Evolutionary conservation across 805 yeast genomes (phyloP), one percentile per base, ranked within the genome.

Genomic region (Zygotorulaspora florentina): DNA sequence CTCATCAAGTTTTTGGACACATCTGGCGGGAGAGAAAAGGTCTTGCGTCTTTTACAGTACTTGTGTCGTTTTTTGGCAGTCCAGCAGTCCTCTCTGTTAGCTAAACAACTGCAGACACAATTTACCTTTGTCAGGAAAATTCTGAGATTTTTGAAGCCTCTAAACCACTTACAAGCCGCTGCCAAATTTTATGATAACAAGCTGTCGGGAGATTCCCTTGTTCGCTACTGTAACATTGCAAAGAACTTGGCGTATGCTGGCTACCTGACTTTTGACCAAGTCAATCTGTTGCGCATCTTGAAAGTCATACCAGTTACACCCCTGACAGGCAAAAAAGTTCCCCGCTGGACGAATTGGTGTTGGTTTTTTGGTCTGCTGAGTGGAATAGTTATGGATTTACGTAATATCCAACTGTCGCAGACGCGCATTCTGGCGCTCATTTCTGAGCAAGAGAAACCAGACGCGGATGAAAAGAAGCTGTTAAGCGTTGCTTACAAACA

Each of bases 141-240:
- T 17, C 69, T 90, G 72, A 79, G 97, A 59, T 80, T 84, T 59
- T 77, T 88, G 52, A 90, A 89, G 68, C 95, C 95, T 1, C 69
- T 90, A 58, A 74, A 74, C 57, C 88, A 84, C 62, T 60, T 86
- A 44, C 80, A 81, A 56, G 75, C 79, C n/a, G 86, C 90, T 3
- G 73, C 85, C 2, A 74, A 76, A 51, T 76, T 86, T 11, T 76
- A 72, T 56, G 86, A 81, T 60, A 81, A 87, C 66, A 83, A 85
- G 70, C 75, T 88, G 37, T 63, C 76, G 42, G 79, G 81, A 61
- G 60, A 70, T 49, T 70, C 80, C 12, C 72, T 79, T 16, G 72
- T 53, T 12, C 54, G 64, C 13, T 36, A 41, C 34, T 47, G 52
- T 30, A 57, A 51, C 30, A 47, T 80, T 27, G 46, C 77, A 45